Evolutionary conservation across 441 rosid genomes (phyloP).

Genomic region (Metrosideros polymorpha): DNA sequence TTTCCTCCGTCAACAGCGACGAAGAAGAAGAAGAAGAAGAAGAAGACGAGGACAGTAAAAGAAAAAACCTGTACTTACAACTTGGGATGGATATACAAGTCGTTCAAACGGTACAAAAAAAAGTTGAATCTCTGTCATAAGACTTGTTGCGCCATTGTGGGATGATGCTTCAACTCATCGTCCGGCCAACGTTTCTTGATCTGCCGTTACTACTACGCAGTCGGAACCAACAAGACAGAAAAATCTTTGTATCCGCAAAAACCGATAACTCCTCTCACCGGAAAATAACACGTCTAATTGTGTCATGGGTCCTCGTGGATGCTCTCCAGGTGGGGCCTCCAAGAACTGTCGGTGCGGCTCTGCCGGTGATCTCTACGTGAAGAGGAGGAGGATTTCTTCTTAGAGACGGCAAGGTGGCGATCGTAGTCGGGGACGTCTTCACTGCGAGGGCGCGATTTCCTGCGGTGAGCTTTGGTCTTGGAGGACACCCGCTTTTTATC

Average conservation of each 20-base stretch:
- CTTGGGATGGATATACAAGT: conserved; percentile 9
- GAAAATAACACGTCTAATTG: not conserved
- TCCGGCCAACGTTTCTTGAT: conserved; percentile 10
- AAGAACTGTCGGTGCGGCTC: conserved; percentile 25
- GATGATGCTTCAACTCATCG: not conserved
- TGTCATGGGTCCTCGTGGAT: conserved; percentile 48
- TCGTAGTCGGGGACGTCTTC: not conserved
- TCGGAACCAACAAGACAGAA: conserved; percentile 9
- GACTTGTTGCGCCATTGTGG: not conserved
- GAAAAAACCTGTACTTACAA: conserved; percentile 10
- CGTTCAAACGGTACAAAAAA: not conserved
- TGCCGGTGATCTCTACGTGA: conserved; percentile 36
- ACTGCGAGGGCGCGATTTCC: not conserved
- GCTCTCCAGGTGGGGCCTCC: conserved; percentile 72
- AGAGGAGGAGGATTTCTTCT: conserved; percentile 9
- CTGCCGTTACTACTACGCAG: conserved; percentile 32
- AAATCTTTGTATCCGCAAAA: conserved; percentile 21
- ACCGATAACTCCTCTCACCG: conserved; percentile 12
- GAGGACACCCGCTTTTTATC: conserved; percentile 23
- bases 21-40: not conserved
- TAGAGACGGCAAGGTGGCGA: not conserved
- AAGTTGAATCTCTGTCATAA: not conserved
- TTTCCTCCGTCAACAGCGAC: not conserved
- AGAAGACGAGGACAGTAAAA: not conserved
- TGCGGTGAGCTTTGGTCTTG: not conserved